Conservation (phyloP, 2,329 filamentous ascomycete genomes). For the Ophiognomonia clavigignenti-juglandacearum region DNA sequence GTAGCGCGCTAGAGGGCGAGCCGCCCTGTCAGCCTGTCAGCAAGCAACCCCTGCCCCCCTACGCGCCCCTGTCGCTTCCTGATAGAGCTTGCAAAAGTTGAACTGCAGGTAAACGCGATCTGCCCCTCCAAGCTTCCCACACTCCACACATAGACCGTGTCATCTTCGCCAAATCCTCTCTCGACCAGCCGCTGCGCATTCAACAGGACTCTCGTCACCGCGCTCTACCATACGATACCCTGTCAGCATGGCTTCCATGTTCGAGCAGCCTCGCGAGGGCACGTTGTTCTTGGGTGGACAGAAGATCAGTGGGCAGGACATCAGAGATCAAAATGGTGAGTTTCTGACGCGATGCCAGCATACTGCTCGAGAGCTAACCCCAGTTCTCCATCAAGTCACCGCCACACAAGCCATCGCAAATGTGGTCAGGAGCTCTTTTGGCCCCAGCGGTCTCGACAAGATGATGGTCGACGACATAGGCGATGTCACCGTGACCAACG, state of each 20-base stretch:
- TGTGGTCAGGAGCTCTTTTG: conserved; percentile 98
- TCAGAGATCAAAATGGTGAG: conserved; percentile 90
- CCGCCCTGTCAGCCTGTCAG: neutral
- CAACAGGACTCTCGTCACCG: neutral
- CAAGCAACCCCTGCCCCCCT: too few species aligned
- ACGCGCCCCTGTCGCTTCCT: too few species aligned
- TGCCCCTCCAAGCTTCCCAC: neutral
- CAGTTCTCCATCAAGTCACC: conserved; percentile 61
- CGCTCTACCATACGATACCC: neutral
- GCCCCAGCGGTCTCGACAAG: conserved; percentile 94
- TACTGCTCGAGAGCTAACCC: conserved; percentile 17
- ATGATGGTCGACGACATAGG: conserved; percentile 99
- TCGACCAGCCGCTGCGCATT: neutral
- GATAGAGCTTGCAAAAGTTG: conserved; percentile 12
- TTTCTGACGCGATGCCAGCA: neutral
- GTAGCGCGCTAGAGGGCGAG: too few species aligned
- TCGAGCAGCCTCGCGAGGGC: conserved; percentile 91
- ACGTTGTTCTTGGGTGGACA: conserved; percentile 94
- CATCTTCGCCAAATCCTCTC: conserved; percentile 5
- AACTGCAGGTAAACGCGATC: neutral
- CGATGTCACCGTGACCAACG: conserved; percentile 98
- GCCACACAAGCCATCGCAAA: conserved; percentile 97
- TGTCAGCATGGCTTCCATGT: conserved; percentile 79
- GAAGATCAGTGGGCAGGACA: conserved; percentile 96
- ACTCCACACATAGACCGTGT: neutral